Evolutionary conservation across 1,284 basidiomycete species (phyloP).

Genomic region (Neotropicomus parvogracilis): DNA sequence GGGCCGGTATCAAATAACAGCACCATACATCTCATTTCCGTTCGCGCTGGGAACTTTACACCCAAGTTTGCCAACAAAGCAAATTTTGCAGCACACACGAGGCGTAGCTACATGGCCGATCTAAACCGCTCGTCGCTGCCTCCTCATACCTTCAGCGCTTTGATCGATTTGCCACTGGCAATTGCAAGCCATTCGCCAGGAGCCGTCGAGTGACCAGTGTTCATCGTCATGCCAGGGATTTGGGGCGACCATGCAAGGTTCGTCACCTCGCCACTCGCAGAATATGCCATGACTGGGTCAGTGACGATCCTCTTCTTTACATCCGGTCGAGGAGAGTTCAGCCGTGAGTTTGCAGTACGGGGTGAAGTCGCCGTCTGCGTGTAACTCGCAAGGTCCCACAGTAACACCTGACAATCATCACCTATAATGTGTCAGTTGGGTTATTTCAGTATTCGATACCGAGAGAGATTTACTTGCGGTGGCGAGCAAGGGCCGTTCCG

Average conservation of each 20-base stretch:
- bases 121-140: neutral
- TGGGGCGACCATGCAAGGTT: constrained; percentile 86
- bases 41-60: no score
- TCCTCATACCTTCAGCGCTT: constrained; percentile 70
- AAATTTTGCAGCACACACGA: neutral
- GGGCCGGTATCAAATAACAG: neutral
- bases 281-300: constrained; percentile 81
- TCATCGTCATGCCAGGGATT: constrained; percentile 70
- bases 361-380: constrained; percentile 60
- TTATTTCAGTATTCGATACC: neutral
- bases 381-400: constrained; percentile 80
- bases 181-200: constrained; percentile 91
- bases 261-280: constrained; percentile 75
- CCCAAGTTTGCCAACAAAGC: neutral
- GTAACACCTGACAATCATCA: constrained; percentile 86
- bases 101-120: neutral
- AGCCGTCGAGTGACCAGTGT: constrained; percentile 64
- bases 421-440: constrained; percentile 43
- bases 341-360: constrained; percentile 58
- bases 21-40: no score
- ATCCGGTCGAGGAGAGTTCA: constrained; percentile 71
- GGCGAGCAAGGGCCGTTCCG: constrained; percentile 77
- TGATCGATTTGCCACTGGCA: constrained; percentile 79
- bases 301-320: constrained; percentile 69
- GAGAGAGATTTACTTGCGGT: constrained; percentile 62